Evolutionary conservation across 768 basidiomycete species (phyloP).

Genomic region (Guyanaporus albipodus): DNA sequence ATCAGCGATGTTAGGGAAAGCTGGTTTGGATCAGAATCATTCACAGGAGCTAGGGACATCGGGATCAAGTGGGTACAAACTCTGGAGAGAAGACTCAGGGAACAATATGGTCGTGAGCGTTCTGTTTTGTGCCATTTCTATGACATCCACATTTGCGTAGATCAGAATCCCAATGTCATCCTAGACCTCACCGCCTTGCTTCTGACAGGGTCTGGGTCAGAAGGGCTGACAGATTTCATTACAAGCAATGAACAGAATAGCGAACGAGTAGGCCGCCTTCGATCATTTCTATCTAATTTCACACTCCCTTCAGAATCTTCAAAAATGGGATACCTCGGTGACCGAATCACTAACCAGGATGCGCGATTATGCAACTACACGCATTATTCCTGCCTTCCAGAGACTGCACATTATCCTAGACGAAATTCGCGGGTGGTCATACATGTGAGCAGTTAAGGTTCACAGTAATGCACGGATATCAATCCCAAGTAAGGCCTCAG

Average conservation of each 20-base stretch:
- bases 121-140: conserved; percentile 9
- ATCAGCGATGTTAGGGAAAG: conserved; percentile 66
- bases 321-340: conserved; percentile 79
- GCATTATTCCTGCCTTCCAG: conserved; percentile 70
- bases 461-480: conserved; percentile 3
- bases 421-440: conserved; percentile 76
- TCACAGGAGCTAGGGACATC: conserved; percentile 63
- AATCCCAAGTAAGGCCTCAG: conserved; percentile 44
- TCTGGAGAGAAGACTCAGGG: conserved; percentile 59
- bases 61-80: conserved; percentile 71
- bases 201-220: conserved; percentile 67
- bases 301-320: conserved; percentile 52
- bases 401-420: conserved; percentile 71
- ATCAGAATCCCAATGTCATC: conserved; percentile 57
- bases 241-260: conserved; percentile 77
- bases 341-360: conserved; percentile 66
- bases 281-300: conserved; percentile 15
- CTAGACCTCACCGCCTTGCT: conserved; percentile 70
- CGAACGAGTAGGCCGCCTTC: conserved; percentile 55
- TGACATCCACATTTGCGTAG: conserved; percentile 34
- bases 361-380: conserved; percentile 69
- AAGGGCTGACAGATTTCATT: conserved; percentile 68
- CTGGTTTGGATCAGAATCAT: conserved; percentile 70
- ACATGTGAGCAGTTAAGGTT: conserved; percentile 47
- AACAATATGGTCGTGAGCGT: conserved; percentile 63